Percentiles rank a stretch among this genome's conserved stretches.
These are phyloP conservation scores for Gossypium schwendimanii DNA, from an alignment of 441 rosid genomes.

Conservation along the genomic window DNA sequence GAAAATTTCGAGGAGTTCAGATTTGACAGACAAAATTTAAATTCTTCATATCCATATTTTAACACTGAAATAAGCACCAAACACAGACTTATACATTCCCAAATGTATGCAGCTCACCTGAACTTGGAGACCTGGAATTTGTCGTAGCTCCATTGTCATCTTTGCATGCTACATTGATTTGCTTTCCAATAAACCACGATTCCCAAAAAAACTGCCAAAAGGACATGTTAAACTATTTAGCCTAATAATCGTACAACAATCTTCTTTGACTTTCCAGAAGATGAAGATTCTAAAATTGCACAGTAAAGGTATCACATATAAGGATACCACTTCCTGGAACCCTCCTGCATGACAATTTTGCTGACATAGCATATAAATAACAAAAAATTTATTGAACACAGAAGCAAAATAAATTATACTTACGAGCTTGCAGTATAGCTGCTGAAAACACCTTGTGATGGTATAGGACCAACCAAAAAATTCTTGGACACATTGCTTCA, in stretches of 20 bases:
- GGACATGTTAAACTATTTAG: constrained; percentile 10
- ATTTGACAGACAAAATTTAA: neutral
- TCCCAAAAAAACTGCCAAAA: constrained; percentile 63
- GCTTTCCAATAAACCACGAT: constrained; percentile 77
- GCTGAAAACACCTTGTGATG: constrained; percentile 65
- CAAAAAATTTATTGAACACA: neutral
- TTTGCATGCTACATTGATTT: constrained; percentile 54
- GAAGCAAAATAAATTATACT: constrained; percentile 25
- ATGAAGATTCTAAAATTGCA: neutral
- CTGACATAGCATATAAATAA: neutral
- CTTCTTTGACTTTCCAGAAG: constrained; percentile 6
- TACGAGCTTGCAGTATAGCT: constrained; percentile 68
- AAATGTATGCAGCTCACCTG: constrained; percentile 34
- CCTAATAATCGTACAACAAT: constrained; percentile 1
- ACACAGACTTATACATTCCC: neutral
- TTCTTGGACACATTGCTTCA: constrained; percentile 83
- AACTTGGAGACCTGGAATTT: constrained; percentile 33
- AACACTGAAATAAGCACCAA: constrained; percentile 8
- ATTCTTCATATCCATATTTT: neutral
- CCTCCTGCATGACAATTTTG: neutral
- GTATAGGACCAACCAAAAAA: constrained; percentile 78
- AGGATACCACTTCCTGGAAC: neutral
- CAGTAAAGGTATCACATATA: neutral
- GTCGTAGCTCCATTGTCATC: constrained; percentile 43
- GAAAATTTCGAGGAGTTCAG: constrained; percentile 5